Evolutionary conservation across 345 rosid species (phyloP), one percentile per base, ranked within the genome.

Genomic region (Abelmoschus esculentus): DNA sequence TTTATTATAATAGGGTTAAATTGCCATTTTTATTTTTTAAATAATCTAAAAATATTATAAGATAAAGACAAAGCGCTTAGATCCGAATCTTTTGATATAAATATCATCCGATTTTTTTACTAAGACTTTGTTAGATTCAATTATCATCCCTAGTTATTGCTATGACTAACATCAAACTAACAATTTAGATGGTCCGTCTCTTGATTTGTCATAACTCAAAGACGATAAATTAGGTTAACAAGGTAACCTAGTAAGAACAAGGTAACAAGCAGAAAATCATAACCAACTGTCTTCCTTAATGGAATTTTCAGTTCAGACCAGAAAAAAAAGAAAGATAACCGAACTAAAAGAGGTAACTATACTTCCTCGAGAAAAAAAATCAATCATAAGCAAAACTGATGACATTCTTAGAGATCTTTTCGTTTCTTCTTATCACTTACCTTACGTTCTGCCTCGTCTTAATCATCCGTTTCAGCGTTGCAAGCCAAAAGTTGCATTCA

Each of bases 401-500:
- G 26, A 0, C 32, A 26, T 5, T 14, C 61, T n/a, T 12, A 7
- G 50, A 17, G 47, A 62, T 55, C 55, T 55, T 55, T 4, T 47
- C 31, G 42, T 42, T 62, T 76, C 73, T 62, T 74, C 73, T 62
- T 26, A 26, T 8, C 3, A 22, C 36, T 85, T 78, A 91, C 80
- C 98, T 88, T 64, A 84, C 80, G 50, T 77, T 85, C 82, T 96
- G 99, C 80, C 91, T 86, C 4, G 91, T 79, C 82, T 92, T 96
- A 76, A 96, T 96, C 99, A 92, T 96, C 74, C 99, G 84, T 80
- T 96, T 96, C 5, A 96, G 82, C 0, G 92, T 81, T 13, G 97
- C 86, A 73, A 96, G 84, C 99, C 99, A 96, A 84, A 90, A 90
- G 80, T 87, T 92, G 82, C 99, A 92, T 79, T 96, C 99, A 70